phyloP scores from a whole-genome alignment of 176 grass and related monocot species.

The Aegilops sharonensis region DNA sequence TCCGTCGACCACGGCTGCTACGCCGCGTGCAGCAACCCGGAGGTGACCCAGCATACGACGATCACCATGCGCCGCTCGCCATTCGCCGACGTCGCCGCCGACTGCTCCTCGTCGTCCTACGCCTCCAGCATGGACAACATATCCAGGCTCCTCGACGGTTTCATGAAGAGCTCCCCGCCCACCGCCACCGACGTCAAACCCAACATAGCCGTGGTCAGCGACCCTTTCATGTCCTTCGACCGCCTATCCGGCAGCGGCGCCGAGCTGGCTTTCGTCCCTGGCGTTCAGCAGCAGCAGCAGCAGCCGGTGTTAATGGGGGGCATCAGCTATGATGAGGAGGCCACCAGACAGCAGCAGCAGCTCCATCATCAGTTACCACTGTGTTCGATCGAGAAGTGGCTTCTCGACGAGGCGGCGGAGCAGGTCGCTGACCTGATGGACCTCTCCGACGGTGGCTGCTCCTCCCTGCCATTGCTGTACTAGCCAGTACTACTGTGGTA shows the following conservation, averaged over 20 bases:
- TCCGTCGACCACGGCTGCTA: background rate
- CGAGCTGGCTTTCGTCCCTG: background rate
- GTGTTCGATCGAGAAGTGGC: constrained; percentile 73
- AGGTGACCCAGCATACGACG: background rate
- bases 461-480: constrained; percentile 43
- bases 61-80: constrained; percentile 22
- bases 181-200: constrained; percentile 24
- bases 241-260: background rate
- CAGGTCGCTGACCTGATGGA: constrained; percentile 55
- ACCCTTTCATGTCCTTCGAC: constrained; percentile 33
- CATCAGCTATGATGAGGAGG: constrained; percentile 22
- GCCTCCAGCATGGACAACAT: constrained; percentile 77
- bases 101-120: constrained; percentile 34
- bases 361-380: constrained; percentile 31
- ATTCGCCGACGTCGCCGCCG: constrained; percentile 15
- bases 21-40: background rate
- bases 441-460: constrained; percentile 43
- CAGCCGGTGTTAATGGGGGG: constrained; percentile 8
- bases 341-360: constrained; percentile 35
- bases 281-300: background rate
- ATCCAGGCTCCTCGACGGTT: constrained; percentile 64
- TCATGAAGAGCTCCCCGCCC: constrained; percentile 42
- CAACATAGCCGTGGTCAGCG: background rate
- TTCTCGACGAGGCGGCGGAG: constrained; percentile 61
- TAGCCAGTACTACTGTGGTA: constrained; percentile 17